These are phyloP conservation scores for Aspergillus ellipticus DNA, from an alignment of 495 filamentous ascomycete species.

Conservation along the genomic window DNA sequence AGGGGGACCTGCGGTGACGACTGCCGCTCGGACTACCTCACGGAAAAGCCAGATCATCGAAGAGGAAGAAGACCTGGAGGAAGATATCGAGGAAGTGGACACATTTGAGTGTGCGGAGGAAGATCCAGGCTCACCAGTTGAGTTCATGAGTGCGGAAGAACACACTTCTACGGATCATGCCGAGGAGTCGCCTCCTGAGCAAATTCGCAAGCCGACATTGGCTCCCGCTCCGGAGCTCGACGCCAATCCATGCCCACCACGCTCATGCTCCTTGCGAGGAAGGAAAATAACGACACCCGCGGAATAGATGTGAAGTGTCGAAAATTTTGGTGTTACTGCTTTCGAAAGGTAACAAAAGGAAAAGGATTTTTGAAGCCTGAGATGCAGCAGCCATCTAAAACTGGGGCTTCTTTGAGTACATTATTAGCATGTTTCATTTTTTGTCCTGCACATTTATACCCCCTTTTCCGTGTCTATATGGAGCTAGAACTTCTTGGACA, in stretches of 20 bases:
- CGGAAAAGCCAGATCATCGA: constrained; percentile 65
- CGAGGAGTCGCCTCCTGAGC: constrained; percentile 17
- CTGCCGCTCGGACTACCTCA: constrained; percentile 56
- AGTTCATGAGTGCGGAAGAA: constrained; percentile 18
- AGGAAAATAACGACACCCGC: constrained; percentile 11
- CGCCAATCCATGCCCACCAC: constrained; percentile 33
- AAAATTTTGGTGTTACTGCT: constrained; percentile 4
- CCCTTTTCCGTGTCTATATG: constrained; percentile 23
- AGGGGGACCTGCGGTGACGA: constrained; percentile 51
- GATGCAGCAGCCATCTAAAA: neutral
- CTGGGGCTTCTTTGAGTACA: neutral
- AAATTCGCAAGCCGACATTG: constrained; percentile 25
- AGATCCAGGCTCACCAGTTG: constrained; percentile 28
- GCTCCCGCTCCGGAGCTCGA: constrained; percentile 36
- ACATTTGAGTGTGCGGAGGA: constrained; percentile 57
- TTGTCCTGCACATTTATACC: constrained; percentile 30
- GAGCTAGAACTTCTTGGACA: constrained; percentile 18
- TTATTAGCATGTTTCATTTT: constrained; percentile 19
- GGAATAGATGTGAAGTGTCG: constrained; percentile 6
- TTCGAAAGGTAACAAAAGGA: constrained; percentile 6
- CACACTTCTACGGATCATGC: constrained; percentile 2
- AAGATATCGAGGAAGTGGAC: constrained; percentile 69
- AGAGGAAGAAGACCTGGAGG: constrained; percentile 82
- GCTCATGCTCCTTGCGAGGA: constrained; percentile 37
- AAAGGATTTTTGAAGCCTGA: constrained; percentile 2